Percentiles rank a stretch among this genome's conserved stretches.
These are phyloP conservation scores for Arabis alpina DNA, from an alignment of 345 rosid genomes.

Conservation along the genomic window DNA sequence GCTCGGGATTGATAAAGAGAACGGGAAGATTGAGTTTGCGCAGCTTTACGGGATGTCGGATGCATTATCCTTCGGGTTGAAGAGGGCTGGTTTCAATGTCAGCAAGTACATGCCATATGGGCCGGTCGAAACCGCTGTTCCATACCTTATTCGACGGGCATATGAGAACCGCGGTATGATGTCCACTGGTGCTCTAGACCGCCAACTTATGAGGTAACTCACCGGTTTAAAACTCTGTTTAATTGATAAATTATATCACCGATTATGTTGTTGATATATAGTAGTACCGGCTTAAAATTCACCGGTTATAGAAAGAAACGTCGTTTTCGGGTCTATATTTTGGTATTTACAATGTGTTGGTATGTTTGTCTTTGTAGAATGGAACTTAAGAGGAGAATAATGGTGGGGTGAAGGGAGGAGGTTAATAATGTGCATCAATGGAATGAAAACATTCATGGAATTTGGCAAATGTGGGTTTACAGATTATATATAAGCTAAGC, in stretches of 20 bases:
- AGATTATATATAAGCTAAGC: background rate
- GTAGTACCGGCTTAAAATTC: background rate
- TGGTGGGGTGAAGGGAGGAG: conserved; percentile 39
- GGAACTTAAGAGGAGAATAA: conserved; percentile 70
- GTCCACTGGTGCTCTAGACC: conserved; percentile 65
- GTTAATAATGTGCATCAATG: conserved; percentile 7
- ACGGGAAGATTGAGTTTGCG: conserved; percentile 70
- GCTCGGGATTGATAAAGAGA: conserved; percentile 57
- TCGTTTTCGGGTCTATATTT: conserved; percentile 2
- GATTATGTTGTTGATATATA: background rate
- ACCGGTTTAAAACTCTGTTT: background rate
- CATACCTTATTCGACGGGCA: conserved; percentile 82
- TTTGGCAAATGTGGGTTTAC: background rate
- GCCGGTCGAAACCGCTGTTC: conserved; percentile 66
- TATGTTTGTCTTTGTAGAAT: conserved; percentile 49
- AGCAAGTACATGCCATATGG: conserved; percentile 92
- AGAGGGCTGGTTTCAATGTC: conserved; percentile 80
- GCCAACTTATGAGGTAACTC: conserved; percentile 66
- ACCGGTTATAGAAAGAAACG: background rate
- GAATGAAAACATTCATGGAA: conserved; percentile 18
- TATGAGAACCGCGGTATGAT: conserved; percentile 90
- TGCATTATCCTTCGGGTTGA: conserved; percentile 65
- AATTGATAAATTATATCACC: background rate
- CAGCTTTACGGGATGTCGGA: conserved; percentile 94
- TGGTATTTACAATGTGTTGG: conserved; percentile 5